Base-by-base conservation (phyloP, 441 rosid species). In the Populus hybrid region DNA sequence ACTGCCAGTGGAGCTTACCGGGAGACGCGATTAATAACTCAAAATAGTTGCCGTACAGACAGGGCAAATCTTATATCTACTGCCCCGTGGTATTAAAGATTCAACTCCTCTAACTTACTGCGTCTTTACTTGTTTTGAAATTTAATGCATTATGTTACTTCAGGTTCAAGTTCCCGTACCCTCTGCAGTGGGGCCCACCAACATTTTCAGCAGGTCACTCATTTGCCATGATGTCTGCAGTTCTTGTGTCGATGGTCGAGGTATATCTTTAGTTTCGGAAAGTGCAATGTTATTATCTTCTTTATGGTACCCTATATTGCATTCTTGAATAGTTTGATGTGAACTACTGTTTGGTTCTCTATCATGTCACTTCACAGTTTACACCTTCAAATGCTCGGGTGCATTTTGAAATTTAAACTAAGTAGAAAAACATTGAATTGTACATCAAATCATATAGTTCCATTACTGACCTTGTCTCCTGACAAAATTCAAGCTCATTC, bases 171-270 rank as follows among this genome's bases (percentile, higher is more conserved):
- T 90, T 93, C 70, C 99, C 98, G n/a, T 94, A 93, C 84, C 99
- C 99, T 87, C 95, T 96, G 70, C 96, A 96, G 70, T 96, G 99
- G 99, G 98, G 98, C 67, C 97, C 99, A 10, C 99, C 98, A 67
- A 96, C 96, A 59, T 96, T 96, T 82, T 91, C 92, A 75, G 98
- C 92, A 68, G 98, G 95, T 65, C 98, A 96, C 88, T 89, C 97
- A 73, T 94, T 94, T 38, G 98, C 95, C 34, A 96, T 94, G 99
- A 92, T 96, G 96, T 95, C 98, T 18, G 92, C 99, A 35, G 98
- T 91, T 76, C 81, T 96, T n/a, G 99, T 96, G 77, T 93, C 99
- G 18, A 83, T 94, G 83, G 85, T 93, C 28, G 99, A 96, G 98
- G 99, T 94, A 71, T 66, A 63, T 61, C 6, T 67, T 69, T 35